Evolutionary conservation across 306 rosid genomes (phyloP), one percentile per base, ranked within the genome.

Genomic region (Canavalia ensiformis): DNA sequence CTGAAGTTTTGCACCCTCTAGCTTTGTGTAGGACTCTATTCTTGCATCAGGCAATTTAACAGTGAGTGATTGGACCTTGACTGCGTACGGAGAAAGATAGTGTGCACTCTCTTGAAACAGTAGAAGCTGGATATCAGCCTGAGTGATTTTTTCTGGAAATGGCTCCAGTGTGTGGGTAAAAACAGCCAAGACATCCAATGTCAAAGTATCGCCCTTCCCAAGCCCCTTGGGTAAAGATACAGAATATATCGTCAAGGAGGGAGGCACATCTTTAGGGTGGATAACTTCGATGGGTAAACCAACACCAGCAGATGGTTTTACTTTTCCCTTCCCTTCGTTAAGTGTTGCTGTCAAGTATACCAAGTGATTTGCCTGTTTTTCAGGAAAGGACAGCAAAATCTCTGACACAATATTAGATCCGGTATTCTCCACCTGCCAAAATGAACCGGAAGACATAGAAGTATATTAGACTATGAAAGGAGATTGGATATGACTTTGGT

Each of bases 1-100:
- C 75, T 89, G 94, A 71, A 84, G 78, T 86, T 93, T 93, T 0
- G 91, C 84, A 70, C 83, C 90, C 68, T 90, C 97, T 49, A 93
- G 44, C 82, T 63, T 96, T 42, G 99, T 81, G 71, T 88, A 96
- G 55, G 97, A 92, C 80, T 96, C 98, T 77, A 96, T 86, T 72
- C 99, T 90, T 33, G 94, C 97, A 39, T 90, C 97, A 34, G 99
- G 99, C 84, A 96, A 76, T 72, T 90, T 96, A 64, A 96, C 76
- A 78, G 70, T 80, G 57, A 96, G 89, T 31, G 97, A 89, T 81
- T 96, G 99, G 46, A 69, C 69, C 86, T 79, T 92, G 75, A 93
- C 98, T 2, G 79, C 55, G 82, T 96, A 96, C 52, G 97, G 99
- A 78, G 99, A 93, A 67, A 93, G 89, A 82, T 80, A 89, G 29